Evolutionary conservation across 805 yeast genomes (phyloP).

Genomic region (Cyberlindnera xishuangbannaensis): DNA sequence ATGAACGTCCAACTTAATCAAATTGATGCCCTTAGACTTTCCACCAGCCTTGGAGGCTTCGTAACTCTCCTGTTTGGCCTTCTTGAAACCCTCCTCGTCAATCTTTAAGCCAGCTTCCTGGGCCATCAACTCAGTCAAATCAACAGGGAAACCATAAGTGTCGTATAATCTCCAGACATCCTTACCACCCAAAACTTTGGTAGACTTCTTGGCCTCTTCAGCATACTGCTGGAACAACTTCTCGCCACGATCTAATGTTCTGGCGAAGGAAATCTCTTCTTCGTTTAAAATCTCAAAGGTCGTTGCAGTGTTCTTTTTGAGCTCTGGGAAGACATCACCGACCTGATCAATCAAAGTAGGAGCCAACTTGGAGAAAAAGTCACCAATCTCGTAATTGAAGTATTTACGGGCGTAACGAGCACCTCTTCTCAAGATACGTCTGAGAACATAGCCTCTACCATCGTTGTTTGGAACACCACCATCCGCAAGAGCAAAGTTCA

Average conservation of each 20-base stretch:
- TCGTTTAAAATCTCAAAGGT: conserved; percentile 90
- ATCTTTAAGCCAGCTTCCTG: conserved; percentile 93
- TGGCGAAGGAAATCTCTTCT: conserved; percentile 92
- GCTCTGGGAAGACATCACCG: conserved; percentile 86
- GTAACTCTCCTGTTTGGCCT: conserved; percentile 80
- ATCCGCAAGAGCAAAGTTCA: conserved; percentile 93
- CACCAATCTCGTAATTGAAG: conserved; percentile 92
- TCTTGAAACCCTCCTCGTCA: conserved; percentile 88
- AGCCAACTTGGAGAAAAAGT: conserved; percentile 85
- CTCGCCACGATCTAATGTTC: conserved; percentile 97
- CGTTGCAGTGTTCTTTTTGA: conserved; percentile 61
- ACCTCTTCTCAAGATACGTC: conserved; percentile 97
- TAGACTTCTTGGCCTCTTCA: conserved; percentile 65
- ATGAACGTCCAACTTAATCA: conserved; percentile 87
- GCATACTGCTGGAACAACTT: conserved; percentile 93
- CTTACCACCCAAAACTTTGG: conserved; percentile 77
- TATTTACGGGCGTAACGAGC: conserved; percentile 95
- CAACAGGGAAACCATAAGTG: conserved; percentile 99
- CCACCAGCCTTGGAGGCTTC: conserved; percentile 94
- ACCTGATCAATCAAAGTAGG: conserved; percentile 91
- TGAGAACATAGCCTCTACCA: conserved; percentile 96
- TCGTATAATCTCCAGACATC: conserved; percentile 99
- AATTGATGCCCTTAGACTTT: conserved; percentile 46
- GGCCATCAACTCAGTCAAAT: conserved; percentile 96
- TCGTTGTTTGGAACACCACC: conserved; percentile 99